Base-by-base conservation (phyloP, 768 basidiomycete species). In the Kondoa subrosea region DNA sequence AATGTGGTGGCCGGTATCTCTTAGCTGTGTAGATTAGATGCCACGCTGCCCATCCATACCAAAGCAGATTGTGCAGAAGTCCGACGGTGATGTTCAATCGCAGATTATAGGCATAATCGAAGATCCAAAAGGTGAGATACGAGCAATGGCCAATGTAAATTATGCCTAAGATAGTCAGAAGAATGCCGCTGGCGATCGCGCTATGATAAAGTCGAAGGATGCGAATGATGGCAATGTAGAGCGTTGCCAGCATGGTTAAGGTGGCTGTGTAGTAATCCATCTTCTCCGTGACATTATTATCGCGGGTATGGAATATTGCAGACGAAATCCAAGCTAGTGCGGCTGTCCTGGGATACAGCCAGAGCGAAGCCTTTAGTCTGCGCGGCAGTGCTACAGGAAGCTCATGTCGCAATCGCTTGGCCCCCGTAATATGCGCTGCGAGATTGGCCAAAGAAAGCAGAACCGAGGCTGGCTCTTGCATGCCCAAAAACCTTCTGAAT, bases 261-360 rank as follows among this genome's bases (percentile, higher is more conserved):
- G 87, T 91, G 3, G 95, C 95, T 1, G 89, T 89, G 76, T 96
- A 95, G 77, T 99, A 99, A 74, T 97, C 95, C 75, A 92, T 68
- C 71, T 86, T 87, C 77, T 99, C 95, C 1, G 92, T 97, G 29
- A 79, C 75, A 1, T 87, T 84, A 3, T 83, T 79, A 78, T 97
- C 93, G 89, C 95, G 81, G 0, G 87, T 88, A 75, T 99, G 95
- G 73, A 97, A 99, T 1, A 96, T 81, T 0, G 85, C 77, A 1
- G 88, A 90, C 89, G 90, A 92, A 32, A 88, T 73, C 93, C 93
- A 99, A 1, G 91, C 86, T 72, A 93, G 92, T 68, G 82, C 76
- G 0, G 85, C 83, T 82, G 86, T 90, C 0, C 76, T 69, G 56
- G 84, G 69, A 76, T 89, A 90, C 17, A 57, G 59, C n/a, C 50